Evolutionary conservation across 805 yeast genomes (phyloP), one percentile per base, ranked within the genome.

Genomic region (Cyberlindnera bimundalis): DNA sequence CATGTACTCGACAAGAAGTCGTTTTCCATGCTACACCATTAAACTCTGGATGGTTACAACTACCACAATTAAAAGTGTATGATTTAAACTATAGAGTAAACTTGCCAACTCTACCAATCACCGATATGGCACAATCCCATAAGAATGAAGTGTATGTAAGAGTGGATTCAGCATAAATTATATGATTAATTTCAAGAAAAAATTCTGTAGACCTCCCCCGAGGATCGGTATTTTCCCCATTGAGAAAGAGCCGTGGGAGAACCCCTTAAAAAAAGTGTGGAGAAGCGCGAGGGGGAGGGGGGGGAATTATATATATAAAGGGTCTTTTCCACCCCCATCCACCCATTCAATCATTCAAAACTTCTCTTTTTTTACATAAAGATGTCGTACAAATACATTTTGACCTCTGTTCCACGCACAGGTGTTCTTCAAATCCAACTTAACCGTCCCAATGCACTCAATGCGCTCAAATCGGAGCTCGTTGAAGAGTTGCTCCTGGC

Each of bases 11-110:
- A 33, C 74, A 73, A 44, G 50, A 49, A 2, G 48, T 79, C 33
- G 62, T 56, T 15, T 78, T 64, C 45, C 54, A 54, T 27, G 42
- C 59, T 8, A 43, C 49, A 16, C 47, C 51, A 6, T 11, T 47
- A 17, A 29, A 33, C 2, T 29, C 38, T 33, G 59, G 56, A 3
- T 39, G 51, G 56, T 42, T 69, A 25, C 66, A 63, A 40, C 57
- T 86, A 28, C 96, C 95, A 0, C 71, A 64, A 29, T 62, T 85
- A 48, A 72, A 73, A 43, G 84, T 83, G 4, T 82, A 68, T 54
- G 96, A 86, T 53, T 66, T 84, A 36, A 76, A 76, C 48, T 84
- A 75, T 63, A 78, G 81, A 50, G 81, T 84, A 29, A 71, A 72
- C 17, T 64, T 87, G 44, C 79, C 81, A 16, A 66, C 72, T 0